These are phyloP conservation scores for Ottelia alismoides DNA, from an alignment of 106 monocot species.

Conservation along the genomic window DNA sequence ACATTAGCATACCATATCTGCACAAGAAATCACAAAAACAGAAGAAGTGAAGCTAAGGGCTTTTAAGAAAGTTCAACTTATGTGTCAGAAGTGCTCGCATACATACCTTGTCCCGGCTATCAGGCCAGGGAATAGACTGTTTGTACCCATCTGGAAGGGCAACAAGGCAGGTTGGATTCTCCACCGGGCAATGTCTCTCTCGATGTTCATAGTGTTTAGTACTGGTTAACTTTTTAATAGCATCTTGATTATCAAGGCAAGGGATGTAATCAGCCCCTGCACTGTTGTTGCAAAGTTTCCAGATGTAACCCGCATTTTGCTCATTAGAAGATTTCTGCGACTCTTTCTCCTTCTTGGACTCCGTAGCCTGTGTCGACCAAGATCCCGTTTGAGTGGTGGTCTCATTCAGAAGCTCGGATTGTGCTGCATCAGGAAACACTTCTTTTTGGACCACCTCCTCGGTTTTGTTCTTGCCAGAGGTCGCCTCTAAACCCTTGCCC, in stretches of 20 bases:
- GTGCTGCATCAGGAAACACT: conserved; percentile 51
- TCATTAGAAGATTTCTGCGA: conserved; percentile 19
- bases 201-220: conserved; percentile 89
- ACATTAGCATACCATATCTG: conserved; percentile 98
- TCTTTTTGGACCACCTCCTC: conserved; percentile 22
- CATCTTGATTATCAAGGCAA: conserved; percentile 78
- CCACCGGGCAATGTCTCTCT: conserved; percentile 89
- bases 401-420: conserved; percentile 79
- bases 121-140: conserved; percentile 60
- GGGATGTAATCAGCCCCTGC: conserved; percentile 81
- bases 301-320: conserved; percentile 23
- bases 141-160: conserved; percentile 65
- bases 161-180: conserved; percentile 67
- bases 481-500: conserved; percentile 16
- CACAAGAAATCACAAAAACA: conserved; percentile 1
- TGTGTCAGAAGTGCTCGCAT: no score
- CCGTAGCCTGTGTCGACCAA: conserved; percentile 67
- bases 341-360: conserved; percentile 84
- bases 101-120: conserved; percentile 75
- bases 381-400: conserved; percentile 51
- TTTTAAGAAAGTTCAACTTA: no score
- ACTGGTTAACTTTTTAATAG: conserved; percentile 48
- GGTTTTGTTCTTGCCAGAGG: conserved; percentile 12
- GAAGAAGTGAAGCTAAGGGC: no score
- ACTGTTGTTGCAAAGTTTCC: conserved; percentile 77